A percentile compares a stretch with the other conserved stretches of the same genome.
phyloP scores from a whole-genome alignment of 129 eudicot genomes.

The Tagetes patula region DNA sequence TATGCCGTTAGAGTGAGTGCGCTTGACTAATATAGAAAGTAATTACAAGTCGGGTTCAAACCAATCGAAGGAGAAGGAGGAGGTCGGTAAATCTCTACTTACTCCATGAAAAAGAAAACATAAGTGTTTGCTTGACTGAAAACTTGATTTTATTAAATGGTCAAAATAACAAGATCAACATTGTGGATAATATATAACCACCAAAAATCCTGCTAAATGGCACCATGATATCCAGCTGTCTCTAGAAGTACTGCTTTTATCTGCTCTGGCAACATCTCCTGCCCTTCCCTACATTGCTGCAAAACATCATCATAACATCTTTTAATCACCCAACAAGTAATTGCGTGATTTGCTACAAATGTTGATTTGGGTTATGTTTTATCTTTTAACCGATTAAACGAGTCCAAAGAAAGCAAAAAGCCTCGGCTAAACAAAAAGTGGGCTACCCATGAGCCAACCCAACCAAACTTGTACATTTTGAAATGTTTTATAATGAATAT shows the following conservation, averaged over 20 bases:
- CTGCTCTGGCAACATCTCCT: constrained; percentile 71
- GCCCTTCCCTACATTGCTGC: constrained; percentile 72
- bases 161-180: constrained; percentile 21
- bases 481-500: not conserved
- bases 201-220: constrained; percentile 37
- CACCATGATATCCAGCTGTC: constrained; percentile 67
- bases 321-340: constrained; percentile 7
- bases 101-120: constrained; percentile 2
- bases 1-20: too few relatives aligned
- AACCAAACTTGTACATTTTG: not conserved
- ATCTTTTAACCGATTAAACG: not conserved
- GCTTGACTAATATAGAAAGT: too few relatives aligned
- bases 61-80: not conserved
- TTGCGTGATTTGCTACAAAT: not conserved
- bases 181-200: not conserved
- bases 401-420: too few relatives aligned
- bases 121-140: not conserved
- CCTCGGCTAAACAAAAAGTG: too few relatives aligned
- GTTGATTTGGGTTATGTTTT: constrained; percentile 1
- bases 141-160: constrained; percentile 28
- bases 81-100: not conserved
- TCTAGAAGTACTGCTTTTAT: constrained; percentile 76
- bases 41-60: not conserved
- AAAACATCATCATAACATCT: constrained; percentile 17
- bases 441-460: too few relatives aligned